Base-by-base conservation (phyloP, 192 early-diverging fungal genomes). In the Entomortierella beljakovae region DNA sequence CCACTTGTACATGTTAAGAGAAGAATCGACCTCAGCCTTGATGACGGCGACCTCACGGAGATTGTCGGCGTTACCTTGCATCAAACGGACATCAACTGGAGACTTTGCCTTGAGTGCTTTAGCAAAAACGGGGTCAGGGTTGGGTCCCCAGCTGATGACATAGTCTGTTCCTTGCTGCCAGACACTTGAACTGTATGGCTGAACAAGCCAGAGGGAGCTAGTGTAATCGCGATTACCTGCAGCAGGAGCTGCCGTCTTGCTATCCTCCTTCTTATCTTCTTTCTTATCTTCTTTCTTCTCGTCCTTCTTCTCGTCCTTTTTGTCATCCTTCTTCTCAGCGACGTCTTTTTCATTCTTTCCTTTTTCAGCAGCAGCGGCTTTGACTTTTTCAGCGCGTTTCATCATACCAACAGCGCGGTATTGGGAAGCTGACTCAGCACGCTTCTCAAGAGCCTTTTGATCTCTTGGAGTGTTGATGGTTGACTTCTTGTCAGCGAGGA, bases 121-220 rank as follows among this genome's bases (percentile, higher is more conserved):
- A 49, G 75, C 62, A 28, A 48, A 65, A 22, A 18, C 2, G 0
- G 66, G 59, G 29, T 79, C 75, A 15, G 75, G 75, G 48, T 79
- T 79, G 26, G 67, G 74, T 0, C 66, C 74, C 74, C 74, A 79
- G 60, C 25, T 58, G 43, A 79, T 69, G 2, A 64, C 67, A 34
- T 79, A 79, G 55, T 40, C 51, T 15, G 33, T 42, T 25, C 61
- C 74, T 26, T 79, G 75, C 13, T 64, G 56, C 75, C 67, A 79
- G 32, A 79, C 33, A 54, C 67, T 70, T 10, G 61, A 28, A 3
- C 61, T 68, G 34, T 56, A 70, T 0, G 75, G 75, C 51, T 79
- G 75, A 7, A 70, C 75, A 15, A 79, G 33, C 75, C 75, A 79
- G 2, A 79, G 37, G 9, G 60, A 28, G 42, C 64, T 57, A 33